Base-by-base conservation (phyloP, 305 asterid genomes). In the Fraxinus albicans region DNA sequence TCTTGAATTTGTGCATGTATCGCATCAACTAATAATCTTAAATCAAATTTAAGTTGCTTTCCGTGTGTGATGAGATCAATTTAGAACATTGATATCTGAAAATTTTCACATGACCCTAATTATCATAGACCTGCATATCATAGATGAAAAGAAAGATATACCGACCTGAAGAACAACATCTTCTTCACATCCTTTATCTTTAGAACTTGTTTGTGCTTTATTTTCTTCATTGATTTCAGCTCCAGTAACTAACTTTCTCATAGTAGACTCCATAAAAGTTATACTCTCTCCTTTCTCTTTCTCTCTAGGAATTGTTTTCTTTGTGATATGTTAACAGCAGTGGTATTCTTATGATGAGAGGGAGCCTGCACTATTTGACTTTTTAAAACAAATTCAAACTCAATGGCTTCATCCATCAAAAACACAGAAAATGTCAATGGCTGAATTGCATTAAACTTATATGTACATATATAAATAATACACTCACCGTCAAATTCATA, bases 391-490 rank as follows among this genome's bases (percentile, higher is more conserved):
- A 90, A 89, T 87, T 84, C 90, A 88, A 88, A 89, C 86, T 80
- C 81, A 89, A 84, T 90, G 88, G 90, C 89, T 88, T 82, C 77
- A 83, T 87, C 87, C 86, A 86, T 79, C 88, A 86, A 87, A 88
- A 86, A 86, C 13, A 25, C 27, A 84, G 88, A 90, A 89, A 94
- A 88, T 91, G 95, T 90, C 98, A 95, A 91, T 89, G 92, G 77
- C 88, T 89, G 83, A 85, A 40, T 91, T 84, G 89, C 83, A 10
- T 10, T 42, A 10, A 42, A 42, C 50, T 42, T 42, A 42, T 9
- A 42, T 42, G 2, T 42, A 42, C 50, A 3, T 42, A 42, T 42
- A 42, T 42, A 42, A 42, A 9, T 10, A 74, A 73, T 55, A 21
- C n/a, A n/a, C 79, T 80, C 82, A 80, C 84, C 83, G 87, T 85